These are phyloP conservation scores for Ascochyta lentis DNA, from an alignment of 2,329 filamentous ascomycete genomes.

Conservation along the genomic window DNA sequence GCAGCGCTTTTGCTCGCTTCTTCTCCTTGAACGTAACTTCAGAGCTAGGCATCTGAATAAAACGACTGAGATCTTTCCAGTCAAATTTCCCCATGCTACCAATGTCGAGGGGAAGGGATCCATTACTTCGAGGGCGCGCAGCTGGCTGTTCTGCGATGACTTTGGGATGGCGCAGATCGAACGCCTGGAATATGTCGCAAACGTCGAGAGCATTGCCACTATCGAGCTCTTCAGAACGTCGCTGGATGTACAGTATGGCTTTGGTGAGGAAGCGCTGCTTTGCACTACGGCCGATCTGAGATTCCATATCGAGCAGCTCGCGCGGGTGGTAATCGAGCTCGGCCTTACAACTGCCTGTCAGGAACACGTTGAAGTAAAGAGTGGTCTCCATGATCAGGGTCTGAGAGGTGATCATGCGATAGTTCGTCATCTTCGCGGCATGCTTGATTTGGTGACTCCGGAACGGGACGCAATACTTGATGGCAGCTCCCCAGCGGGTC, in stretches of 20 bases:
- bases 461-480: constrained; percentile 21
- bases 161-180: constrained; percentile 17
- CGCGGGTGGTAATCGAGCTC: constrained; percentile 4
- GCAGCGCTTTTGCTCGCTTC: constrained; percentile 8
- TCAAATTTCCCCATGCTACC: constrained; percentile 13
- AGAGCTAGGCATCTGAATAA: constrained; percentile 10
- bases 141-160: constrained; percentile 2
- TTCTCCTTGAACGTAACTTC: constrained; percentile 13
- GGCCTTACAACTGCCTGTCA: constrained; percentile 7
- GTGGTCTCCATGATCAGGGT: constrained; percentile 16
- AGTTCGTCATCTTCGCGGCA: constrained; percentile 9
- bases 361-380: constrained; percentile 13
- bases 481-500: constrained; percentile 2
- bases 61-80: constrained; percentile 14
- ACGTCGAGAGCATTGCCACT: neutral
- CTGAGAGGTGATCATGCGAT: constrained; percentile 14
- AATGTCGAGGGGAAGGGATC: constrained; percentile 8
- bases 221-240: constrained; percentile 12
- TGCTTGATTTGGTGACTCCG: constrained; percentile 19
- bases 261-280: neutral
- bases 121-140: neutral
- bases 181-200: neutral
- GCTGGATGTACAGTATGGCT: neutral
- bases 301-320: constrained; percentile 5
- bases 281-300: neutral